Conservation (phyloP, 768 basidiomycete species). For the Termitomyces sp. region DNA sequence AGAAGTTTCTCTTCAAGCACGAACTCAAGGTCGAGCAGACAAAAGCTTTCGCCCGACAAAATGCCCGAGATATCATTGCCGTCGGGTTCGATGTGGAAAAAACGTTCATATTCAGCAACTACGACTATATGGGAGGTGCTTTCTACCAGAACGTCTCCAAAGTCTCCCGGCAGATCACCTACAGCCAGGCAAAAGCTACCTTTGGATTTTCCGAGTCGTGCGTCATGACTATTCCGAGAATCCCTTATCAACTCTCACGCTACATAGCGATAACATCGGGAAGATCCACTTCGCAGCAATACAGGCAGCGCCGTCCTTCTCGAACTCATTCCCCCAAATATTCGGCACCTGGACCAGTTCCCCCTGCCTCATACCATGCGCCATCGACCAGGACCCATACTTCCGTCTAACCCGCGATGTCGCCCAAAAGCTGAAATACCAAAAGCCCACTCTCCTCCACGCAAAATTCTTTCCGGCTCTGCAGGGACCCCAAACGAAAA, state of each 20-base stretch:
- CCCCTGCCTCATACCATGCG: conserved; percentile 94
- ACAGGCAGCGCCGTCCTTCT: conserved; percentile 95
- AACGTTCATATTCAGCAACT: conserved; percentile 97
- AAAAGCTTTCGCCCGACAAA: conserved; percentile 71
- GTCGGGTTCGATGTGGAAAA: conserved; percentile 88
- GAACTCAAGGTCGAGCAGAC: conserved; percentile 89
- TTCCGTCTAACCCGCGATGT: conserved; percentile 98
- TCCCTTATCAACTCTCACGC: neutral
- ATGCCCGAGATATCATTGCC: conserved; percentile 95
- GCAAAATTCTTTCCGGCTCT: conserved; percentile 98
- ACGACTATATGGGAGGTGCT: conserved; percentile 81
- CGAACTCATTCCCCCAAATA: conserved; percentile 97
- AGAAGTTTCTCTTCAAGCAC: conserved; percentile 98
- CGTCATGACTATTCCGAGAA: conserved; percentile 25
- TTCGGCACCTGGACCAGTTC: conserved; percentile 79
- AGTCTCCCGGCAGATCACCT: conserved; percentile 89
- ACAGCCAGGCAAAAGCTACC: conserved; percentile 89
- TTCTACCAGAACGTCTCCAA: conserved; percentile 95
- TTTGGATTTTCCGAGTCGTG: conserved; percentile 97
- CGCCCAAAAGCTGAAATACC: conserved; percentile 90
- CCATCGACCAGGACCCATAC: conserved; percentile 97
- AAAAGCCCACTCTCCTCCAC: conserved; percentile 88
- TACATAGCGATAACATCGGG: conserved; percentile 87
- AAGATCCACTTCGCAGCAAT: conserved; percentile 95
- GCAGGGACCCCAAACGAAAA: conserved; percentile 97